These are phyloP conservation scores for Penicillium paxilli DNA, from an alignment of 495 filamentous ascomycete species.

Conservation along the genomic window DNA sequence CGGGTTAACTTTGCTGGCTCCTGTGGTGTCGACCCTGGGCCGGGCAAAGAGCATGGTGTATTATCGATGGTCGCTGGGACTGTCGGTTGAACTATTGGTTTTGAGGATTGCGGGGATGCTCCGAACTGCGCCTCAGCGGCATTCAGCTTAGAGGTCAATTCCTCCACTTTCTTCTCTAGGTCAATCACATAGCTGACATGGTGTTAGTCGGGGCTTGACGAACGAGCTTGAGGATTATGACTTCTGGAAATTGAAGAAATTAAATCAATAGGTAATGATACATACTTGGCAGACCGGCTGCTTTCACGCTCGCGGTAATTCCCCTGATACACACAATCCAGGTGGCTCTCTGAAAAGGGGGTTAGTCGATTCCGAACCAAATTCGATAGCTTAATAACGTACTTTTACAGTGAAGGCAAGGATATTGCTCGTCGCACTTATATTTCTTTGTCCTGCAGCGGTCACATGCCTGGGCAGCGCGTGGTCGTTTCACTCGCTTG, in stretches of 20 bases:
- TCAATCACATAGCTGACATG: slow-evolving; percentile 36
- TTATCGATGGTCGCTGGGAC: slow-evolving; percentile 16
- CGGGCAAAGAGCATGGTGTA: slow-evolving; percentile 32
- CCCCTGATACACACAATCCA: slow-evolving; percentile 38
- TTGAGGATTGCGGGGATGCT: slow-evolving; percentile 13
- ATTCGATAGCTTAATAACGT: background rate
- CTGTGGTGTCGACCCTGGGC: slow-evolving; percentile 23
- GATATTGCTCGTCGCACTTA: slow-evolving; percentile 45
- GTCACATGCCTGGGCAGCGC: slow-evolving; percentile 43
- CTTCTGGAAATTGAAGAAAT: background rate
- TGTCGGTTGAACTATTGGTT: slow-evolving; percentile 1
- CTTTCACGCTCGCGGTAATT: slow-evolving; percentile 39
- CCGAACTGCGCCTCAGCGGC: slow-evolving; percentile 21
- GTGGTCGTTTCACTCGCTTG: slow-evolving; percentile 37
- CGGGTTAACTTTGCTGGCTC: slow-evolving; percentile 14
- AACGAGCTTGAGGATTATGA: background rate
- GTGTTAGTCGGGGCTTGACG: background rate
- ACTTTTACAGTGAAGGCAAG: slow-evolving; percentile 44
- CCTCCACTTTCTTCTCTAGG: slow-evolving; percentile 40
- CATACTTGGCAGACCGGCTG: slow-evolving; percentile 35
- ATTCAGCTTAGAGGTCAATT: slow-evolving; percentile 30
- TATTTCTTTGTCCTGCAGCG: slow-evolving; percentile 45
- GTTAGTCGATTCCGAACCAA: background rate
- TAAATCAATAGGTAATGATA: background rate
- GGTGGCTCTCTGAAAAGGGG: slow-evolving; percentile 23